Conservation (phyloP, 2,329 filamentous ascomycete species). For the Bipolaris sorokiniana region DNA sequence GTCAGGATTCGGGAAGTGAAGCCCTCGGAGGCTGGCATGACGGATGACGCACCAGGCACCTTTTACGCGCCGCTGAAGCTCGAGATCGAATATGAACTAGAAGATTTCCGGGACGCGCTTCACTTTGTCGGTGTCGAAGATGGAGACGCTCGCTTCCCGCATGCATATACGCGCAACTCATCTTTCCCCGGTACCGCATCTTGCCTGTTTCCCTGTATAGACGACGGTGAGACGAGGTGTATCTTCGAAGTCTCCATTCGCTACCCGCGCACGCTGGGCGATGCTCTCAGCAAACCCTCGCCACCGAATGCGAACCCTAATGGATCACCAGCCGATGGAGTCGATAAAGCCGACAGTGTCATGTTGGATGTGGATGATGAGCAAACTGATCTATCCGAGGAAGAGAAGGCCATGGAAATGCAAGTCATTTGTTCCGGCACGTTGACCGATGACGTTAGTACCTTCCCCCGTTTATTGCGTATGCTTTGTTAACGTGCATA, state of each 20-base stretch:
- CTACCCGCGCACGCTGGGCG: constrained; percentile 83
- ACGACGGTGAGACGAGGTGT: constrained; percentile 80
- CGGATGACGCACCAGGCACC: constrained; percentile 33
- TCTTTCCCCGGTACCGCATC: constrained; percentile 78
- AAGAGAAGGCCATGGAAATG: constrained; percentile 88
- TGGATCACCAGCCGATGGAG: constrained; percentile 23
- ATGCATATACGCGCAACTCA: constrained; percentile 87
- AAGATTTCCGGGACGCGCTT: constrained; percentile 79
- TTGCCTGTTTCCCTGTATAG: constrained; percentile 91
- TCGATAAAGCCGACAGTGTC: constrained; percentile 40
- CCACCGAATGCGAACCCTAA: constrained; percentile 18
- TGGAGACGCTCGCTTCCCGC: constrained; percentile 82
- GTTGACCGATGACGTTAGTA: constrained; percentile 73
- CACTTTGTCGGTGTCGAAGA: constrained; percentile 89
- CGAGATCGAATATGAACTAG: constrained; percentile 77
- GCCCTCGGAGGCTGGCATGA: constrained; percentile 53
- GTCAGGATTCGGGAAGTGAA: constrained; percentile 68
- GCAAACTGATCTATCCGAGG: constrained; percentile 63
- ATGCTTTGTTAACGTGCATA: constrained; percentile 28
- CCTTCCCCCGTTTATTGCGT: background rate
- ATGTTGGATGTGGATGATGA: constrained; percentile 48
- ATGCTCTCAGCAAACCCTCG: constrained; percentile 61
- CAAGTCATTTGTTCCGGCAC: constrained; percentile 90
- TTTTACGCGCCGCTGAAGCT: constrained; percentile 66
- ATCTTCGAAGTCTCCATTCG: constrained; percentile 89